These are phyloP conservation scores for Quercus mongolica DNA, from an alignment of 306 rosid species.

Conservation along the genomic window DNA sequence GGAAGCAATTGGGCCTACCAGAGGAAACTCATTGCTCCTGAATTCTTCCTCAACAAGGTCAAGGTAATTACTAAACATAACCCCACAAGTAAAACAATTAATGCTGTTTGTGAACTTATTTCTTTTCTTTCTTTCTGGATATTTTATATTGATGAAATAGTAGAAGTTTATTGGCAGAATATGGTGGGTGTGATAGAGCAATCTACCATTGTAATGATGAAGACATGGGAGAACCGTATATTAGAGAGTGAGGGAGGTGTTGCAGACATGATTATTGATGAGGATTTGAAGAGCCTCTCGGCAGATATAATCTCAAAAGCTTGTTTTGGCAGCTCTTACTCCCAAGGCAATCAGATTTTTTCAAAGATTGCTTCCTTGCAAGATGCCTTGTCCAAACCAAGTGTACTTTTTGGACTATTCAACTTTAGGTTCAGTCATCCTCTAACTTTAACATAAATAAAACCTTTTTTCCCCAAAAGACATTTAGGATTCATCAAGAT, in stretches of 20 bases:
- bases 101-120: background rate
- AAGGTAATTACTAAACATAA: slow-evolving; percentile 14
- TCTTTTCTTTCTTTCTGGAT: background rate
- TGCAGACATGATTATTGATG: slow-evolving; percentile 27
- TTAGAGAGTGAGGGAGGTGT: slow-evolving; percentile 9
- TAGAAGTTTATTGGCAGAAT: slow-evolving; percentile 6
- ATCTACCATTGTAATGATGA: slow-evolving; percentile 1
- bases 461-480: no score
- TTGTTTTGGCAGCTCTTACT: slow-evolving; percentile 36
- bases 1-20: slow-evolving; percentile 25
- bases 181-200: slow-evolving; percentile 27
- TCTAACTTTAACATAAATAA: no score
- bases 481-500: no score
- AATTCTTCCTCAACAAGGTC: slow-evolving; percentile 32
- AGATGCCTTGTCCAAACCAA: slow-evolving; percentile 6
- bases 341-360: slow-evolving; percentile 36
- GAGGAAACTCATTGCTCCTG: slow-evolving; percentile 37
- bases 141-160: background rate
- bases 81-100: no score
- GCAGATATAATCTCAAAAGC: slow-evolving; percentile 30
- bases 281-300: slow-evolving; percentile 18
- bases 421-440: slow-evolving; percentile 15
- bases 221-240: slow-evolving; percentile 22
- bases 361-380: slow-evolving; percentile 24
- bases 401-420: slow-evolving; percentile 25